Evolutionary conservation across 2,329 filamentous ascomycete genomes (phyloP).

Genomic region (Xylaria sp.): DNA sequence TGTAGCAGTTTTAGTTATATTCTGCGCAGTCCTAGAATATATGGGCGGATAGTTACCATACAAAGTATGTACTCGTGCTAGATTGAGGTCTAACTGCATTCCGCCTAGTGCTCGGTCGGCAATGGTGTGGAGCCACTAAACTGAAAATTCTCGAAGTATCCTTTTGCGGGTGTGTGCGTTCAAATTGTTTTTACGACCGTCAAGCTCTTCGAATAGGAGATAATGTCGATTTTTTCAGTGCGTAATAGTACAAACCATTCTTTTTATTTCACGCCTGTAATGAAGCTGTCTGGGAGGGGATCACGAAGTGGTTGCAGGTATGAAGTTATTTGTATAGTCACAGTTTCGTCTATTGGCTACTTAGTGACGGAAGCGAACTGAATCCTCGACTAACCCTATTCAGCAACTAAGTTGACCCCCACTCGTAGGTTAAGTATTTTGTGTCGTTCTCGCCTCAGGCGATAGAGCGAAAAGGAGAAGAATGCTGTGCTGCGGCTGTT

Average conservation of each 20-base stretch:
- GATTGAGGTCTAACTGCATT: background rate
- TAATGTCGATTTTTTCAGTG: too few relatives aligned
- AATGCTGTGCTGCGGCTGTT: too few relatives aligned
- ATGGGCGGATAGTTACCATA: too few relatives aligned
- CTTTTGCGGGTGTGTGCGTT: background rate
- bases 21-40: too few relatives aligned
- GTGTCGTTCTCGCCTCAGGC: background rate
- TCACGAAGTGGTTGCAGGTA: background rate
- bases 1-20: too few relatives aligned
- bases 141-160: background rate
- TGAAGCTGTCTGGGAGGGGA: background rate
- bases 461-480: background rate
- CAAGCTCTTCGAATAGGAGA: too few relatives aligned
- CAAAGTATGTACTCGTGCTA: too few relatives aligned
- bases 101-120: background rate
- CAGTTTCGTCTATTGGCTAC: background rate
- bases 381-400: background rate
- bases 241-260: background rate
- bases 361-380: background rate
- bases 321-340: background rate
- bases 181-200: too few relatives aligned
- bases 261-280: background rate
- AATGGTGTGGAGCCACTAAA: background rate
- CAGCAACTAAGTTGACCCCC: background rate
- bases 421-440: background rate